phyloP scores from a whole-genome alignment of 2,329 filamentous ascomycete species.

The Neophaeococcomyces mojaviensis region DNA sequence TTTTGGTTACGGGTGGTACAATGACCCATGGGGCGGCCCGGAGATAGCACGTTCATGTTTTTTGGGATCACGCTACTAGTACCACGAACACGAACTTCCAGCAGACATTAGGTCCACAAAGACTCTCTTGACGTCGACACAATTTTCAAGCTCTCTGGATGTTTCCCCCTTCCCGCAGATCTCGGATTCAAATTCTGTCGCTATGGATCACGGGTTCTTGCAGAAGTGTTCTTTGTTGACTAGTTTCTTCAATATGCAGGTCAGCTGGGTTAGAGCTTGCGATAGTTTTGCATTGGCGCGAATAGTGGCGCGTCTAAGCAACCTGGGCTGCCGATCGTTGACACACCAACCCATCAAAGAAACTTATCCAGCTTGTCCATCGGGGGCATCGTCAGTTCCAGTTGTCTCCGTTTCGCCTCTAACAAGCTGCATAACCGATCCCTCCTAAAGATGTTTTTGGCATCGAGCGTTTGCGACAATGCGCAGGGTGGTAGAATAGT shows the following conservation, averaged over 20 bases:
- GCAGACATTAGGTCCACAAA: not conserved
- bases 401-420: not conserved
- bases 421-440: not conserved
- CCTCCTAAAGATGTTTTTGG: not conserved
- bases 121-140: too few relatives aligned
- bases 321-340: not conserved
- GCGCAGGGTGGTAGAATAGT: not conserved
- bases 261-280: not conserved
- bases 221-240: not conserved
- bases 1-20: not conserved
- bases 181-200: not conserved
- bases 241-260: not conserved
- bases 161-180: too few relatives aligned
- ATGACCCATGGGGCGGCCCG: slow-evolving; percentile 4
- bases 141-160: too few relatives aligned
- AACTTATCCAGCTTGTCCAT: not conserved
- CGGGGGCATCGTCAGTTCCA: not conserved
- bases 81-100: not conserved
- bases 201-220: not conserved
- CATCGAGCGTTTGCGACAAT: not conserved
- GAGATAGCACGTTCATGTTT: not conserved
- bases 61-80: not conserved
- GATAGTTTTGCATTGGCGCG: not conserved
- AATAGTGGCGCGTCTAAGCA: too few relatives aligned
- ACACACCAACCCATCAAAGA: not conserved